A percentile compares a stretch with the other conserved stretches of the same genome.
These are phyloP conservation scores for Alternaria hordeiaustralica DNA, from an alignment of 2,329 filamentous ascomycete genomes.

Conservation along the genomic window DNA sequence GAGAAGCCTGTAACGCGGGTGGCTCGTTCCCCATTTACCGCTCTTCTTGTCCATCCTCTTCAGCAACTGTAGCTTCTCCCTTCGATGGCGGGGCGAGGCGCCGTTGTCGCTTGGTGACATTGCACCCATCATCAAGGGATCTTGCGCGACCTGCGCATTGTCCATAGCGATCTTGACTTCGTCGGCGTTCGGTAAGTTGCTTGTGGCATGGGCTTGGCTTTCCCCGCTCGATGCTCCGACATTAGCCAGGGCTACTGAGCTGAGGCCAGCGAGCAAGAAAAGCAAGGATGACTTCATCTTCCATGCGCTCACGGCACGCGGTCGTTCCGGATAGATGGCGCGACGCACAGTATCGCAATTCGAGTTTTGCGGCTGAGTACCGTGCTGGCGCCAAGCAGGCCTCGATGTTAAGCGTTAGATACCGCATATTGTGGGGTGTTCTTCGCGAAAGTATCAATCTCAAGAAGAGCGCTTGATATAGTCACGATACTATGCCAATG, in stretches of 20 bases:
- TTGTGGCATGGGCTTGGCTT: background rate
- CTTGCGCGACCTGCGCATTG: slow-evolving; percentile 2
- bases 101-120: slow-evolving; percentile 8
- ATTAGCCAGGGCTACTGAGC: background rate
- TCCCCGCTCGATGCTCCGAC: background rate
- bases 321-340: background rate
- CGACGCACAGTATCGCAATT: background rate
- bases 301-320: background rate
- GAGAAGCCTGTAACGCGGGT: slow-evolving; percentile 30
- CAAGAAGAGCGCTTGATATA: background rate
- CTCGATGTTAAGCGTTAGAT: background rate
- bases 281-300: background rate
- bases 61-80: slow-evolving; percentile 27
- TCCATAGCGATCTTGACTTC: background rate
- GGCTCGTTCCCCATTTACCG: slow-evolving; percentile 25
- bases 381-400: slow-evolving; percentile 31
- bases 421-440: background rate
- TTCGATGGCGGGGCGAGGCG: slow-evolving; percentile 20
- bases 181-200: no score
- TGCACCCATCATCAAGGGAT: slow-evolving; percentile 13
- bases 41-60: slow-evolving; percentile 24
- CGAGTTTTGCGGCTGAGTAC: slow-evolving; percentile 18
- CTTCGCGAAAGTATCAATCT: background rate
- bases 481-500: background rate
- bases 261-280: background rate